phyloP scores from a whole-genome alignment of 1,139 yeast species.

The Geotrichum bryndzae region DNA sequence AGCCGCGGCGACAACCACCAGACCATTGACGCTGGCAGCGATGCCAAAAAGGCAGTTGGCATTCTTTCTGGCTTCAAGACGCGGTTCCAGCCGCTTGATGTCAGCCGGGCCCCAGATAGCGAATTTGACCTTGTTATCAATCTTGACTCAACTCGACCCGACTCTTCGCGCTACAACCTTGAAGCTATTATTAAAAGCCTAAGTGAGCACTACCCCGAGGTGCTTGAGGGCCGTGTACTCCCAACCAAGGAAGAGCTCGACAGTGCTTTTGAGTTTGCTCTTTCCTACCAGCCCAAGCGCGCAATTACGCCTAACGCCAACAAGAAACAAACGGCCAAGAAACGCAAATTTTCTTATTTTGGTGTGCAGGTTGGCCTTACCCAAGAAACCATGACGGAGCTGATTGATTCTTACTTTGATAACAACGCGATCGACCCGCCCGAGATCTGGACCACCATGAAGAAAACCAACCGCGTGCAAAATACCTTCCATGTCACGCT shows the following conservation, averaged over 20 bases:
- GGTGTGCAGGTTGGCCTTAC: constrained; percentile 33
- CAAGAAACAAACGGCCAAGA: constrained; percentile 19
- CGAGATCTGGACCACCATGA: constrained; percentile 32
- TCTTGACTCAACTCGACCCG: constrained; percentile 39
- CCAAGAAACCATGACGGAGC: constrained; percentile 3
- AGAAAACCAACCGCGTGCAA: constrained; percentile 43
- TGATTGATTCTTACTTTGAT: constrained; percentile 23
- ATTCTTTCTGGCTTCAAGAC: constrained; percentile 71
- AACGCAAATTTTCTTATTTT: constrained; percentile 38
- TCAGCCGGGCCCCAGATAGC: constrained; percentile 51
- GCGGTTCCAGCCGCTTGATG: constrained; percentile 58
- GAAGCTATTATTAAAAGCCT: constrained; percentile 41
- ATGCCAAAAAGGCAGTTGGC: constrained; percentile 46
- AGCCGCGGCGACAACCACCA: constrained; percentile 87
- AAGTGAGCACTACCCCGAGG: constrained; percentile 41
- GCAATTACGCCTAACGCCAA: constrained; percentile 15
- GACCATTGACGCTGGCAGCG: constrained; percentile 54
- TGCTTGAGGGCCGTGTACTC: constrained; percentile 31
- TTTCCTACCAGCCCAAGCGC: constrained; percentile 27
- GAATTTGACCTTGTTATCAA: constrained; percentile 60
- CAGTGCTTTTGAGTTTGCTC: constrained; percentile 27
- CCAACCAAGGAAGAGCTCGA: constrained; percentile 27
- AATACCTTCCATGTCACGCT: constrained; percentile 70
- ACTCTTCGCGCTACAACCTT: constrained; percentile 53
- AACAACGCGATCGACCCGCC: constrained; percentile 19